These are phyloP conservation scores for Chloris gayana DNA, from an alignment of 176 grass and related monocot species.

Conservation along the genomic window DNA sequence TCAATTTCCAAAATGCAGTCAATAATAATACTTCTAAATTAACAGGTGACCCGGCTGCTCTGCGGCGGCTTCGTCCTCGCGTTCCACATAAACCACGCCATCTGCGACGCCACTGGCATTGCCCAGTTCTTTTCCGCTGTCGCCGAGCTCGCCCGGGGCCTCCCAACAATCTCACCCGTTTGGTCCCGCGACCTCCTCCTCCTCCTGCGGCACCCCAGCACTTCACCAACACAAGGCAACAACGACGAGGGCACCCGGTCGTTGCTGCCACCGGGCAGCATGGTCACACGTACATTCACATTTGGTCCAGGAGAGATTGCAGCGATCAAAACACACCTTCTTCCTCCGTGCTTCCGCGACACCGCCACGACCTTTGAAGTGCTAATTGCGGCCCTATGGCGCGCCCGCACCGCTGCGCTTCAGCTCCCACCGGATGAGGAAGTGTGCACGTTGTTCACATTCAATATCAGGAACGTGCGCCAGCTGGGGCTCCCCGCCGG, in stretches of 20 bases:
- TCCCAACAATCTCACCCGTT: neutral
- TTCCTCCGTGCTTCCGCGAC: neutral
- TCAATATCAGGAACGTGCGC: too few species aligned
- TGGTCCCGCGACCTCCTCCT: constrained; percentile 62
- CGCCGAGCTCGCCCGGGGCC: constrained; percentile 39
- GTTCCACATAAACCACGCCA: constrained; percentile 45
- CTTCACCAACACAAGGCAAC: neutral
- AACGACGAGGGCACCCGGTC: neutral
- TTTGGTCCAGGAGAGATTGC: constrained; percentile 8
- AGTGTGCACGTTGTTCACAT: too few species aligned
- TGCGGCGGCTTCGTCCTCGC: constrained; percentile 62
- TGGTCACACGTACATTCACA: constrained; percentile 34
- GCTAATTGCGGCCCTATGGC: too few species aligned
- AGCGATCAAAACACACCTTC: neutral
- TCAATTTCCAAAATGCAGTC: constrained; percentile 4
- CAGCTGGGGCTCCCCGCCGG: too few species aligned
- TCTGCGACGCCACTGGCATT: constrained; percentile 48
- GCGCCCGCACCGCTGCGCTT: too few species aligned
- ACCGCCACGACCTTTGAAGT: too few species aligned
- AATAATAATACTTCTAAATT: neutral
- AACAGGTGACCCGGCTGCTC: constrained; percentile 57
- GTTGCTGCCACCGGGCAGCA: neutral
- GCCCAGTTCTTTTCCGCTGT: constrained; percentile 48
- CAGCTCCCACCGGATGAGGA: too few species aligned
- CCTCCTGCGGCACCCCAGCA: too few species aligned